Percentiles rank a stretch among this genome's conserved stretches.
phyloP scores from a whole-genome alignment of 306 rosid genomes.

The Gynostemma pentaphyllum region DNA sequence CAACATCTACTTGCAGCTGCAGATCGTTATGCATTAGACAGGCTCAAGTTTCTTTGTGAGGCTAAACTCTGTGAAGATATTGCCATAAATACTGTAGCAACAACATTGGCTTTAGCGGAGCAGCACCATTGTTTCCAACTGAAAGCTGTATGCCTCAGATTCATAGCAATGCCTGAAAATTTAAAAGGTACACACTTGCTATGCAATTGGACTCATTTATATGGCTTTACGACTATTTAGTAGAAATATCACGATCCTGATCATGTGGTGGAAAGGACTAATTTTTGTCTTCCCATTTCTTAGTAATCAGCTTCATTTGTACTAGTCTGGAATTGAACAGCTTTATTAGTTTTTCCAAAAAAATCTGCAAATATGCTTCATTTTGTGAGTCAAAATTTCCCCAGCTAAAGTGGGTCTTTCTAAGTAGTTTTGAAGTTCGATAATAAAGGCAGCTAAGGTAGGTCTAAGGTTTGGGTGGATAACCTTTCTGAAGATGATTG shows the following conservation, averaged over 20 bases:
- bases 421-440: not conserved
- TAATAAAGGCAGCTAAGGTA: not conserved
- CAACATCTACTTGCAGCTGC: slow-evolving; percentile 70
- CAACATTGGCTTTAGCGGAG: slow-evolving; percentile 68
- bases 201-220: not conserved
- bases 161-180: slow-evolving; percentile 50
- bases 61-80: slow-evolving; percentile 45
- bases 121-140: slow-evolving; percentile 61
- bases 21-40: slow-evolving; percentile 62
- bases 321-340: not conserved
- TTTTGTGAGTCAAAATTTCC: not conserved
- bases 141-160: slow-evolving; percentile 45
- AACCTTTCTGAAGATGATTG: not conserved
- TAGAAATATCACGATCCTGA: not conserved
- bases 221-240: not conserved
- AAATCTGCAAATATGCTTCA: no score
- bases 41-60: slow-evolving; percentile 53
- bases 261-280: not conserved
- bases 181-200: slow-evolving; percentile 33
- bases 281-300: not conserved
- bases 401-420: not conserved
- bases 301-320: not conserved
- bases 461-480: not conserved
- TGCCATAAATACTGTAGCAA: slow-evolving; percentile 60
- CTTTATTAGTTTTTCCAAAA: no score